Evolutionary conservation across 164 flowering plant species (phyloP).

Genomic region (Piper longum): DNA sequence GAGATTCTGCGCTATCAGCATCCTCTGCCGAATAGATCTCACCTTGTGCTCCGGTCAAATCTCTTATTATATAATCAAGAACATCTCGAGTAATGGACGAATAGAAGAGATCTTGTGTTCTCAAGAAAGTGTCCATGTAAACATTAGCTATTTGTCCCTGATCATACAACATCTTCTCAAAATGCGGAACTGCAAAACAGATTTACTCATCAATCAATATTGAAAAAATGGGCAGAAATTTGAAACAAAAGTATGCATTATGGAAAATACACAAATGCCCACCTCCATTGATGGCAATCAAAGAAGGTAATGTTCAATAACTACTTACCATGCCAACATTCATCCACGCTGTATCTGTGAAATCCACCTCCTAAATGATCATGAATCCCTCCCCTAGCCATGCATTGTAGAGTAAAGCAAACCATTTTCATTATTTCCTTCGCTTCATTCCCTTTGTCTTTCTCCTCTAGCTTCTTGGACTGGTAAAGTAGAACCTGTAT

Average conservation of each 20-base stretch:
- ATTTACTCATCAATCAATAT: background rate
- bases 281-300: background rate
- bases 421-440: slow-evolving; percentile 45
- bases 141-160: slow-evolving; percentile 86
- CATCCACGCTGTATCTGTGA: slow-evolving; percentile 97
- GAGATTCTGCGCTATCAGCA: slow-evolving; percentile 88
- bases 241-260: background rate
- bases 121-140: slow-evolving; percentile 59
- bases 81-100: slow-evolving; percentile 55
- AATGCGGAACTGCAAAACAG: slow-evolving; percentile 80
- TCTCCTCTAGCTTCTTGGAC: slow-evolving; percentile 48
- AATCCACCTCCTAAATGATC: slow-evolving; percentile 97
- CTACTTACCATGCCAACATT: slow-evolving; percentile 85
- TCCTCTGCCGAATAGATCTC: slow-evolving; percentile 94
- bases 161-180: slow-evolving; percentile 96
- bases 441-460: slow-evolving; percentile 38
- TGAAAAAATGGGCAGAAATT: background rate
- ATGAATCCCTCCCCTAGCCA: slow-evolving; percentile 92
- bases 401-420: slow-evolving; percentile 53
- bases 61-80: slow-evolving; percentile 85
- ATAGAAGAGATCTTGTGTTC: slow-evolving; percentile 51
- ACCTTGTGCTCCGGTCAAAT: slow-evolving; percentile 74
- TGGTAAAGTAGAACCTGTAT: slow-evolving; percentile 70
- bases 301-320: background rate
- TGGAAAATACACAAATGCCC: background rate